Percentiles rank a stretch among this genome's conserved stretches.
phyloP scores from a whole-genome alignment of 2,329 filamentous ascomycete species.

The Thermomyces lanuginosus region DNA sequence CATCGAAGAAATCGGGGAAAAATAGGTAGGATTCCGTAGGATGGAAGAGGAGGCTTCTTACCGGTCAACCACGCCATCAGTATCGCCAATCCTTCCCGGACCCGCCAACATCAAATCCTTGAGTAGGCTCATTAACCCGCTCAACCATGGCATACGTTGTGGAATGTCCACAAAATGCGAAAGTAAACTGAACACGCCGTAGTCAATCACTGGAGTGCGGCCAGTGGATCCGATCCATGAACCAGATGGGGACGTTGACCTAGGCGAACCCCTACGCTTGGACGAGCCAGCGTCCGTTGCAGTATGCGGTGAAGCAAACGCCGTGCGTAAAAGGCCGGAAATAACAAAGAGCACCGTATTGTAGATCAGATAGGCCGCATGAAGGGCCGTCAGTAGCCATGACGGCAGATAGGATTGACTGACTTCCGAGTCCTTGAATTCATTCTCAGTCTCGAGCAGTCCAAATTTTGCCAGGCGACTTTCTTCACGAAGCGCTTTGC shows the following conservation, averaged over 20 bases:
- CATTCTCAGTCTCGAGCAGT: constrained; percentile 28
- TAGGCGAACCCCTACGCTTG: constrained; percentile 12
- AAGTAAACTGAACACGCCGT: constrained; percentile 59
- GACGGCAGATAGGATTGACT: constrained; percentile 20
- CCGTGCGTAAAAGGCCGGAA: constrained; percentile 48
- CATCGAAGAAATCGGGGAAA: no score
- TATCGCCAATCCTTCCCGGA: constrained; percentile 56
- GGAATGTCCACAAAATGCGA: constrained; percentile 58
- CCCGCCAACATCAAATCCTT: constrained; percentile 59
- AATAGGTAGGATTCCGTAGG: constrained; percentile 1
- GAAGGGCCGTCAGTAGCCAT: constrained; percentile 37
- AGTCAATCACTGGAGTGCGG: constrained; percentile 60
- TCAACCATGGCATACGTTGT: constrained; percentile 79
- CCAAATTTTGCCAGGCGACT: constrained; percentile 42
- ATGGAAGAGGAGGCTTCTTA: constrained; percentile 37
- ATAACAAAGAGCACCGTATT: constrained; percentile 50
- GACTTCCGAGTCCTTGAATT: constrained; percentile 12
- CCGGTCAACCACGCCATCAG: constrained; percentile 75
- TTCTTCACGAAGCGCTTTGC: constrained; percentile 14
- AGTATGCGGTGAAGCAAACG: constrained; percentile 42
- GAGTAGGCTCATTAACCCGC: constrained; percentile 55
- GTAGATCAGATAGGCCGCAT: constrained; percentile 36
- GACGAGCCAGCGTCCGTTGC: constrained; percentile 11
- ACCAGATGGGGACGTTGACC: constrained; percentile 13
- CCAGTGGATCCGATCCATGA: no score